These are phyloP conservation scores for Xylaria sp. DNA, from an alignment of 2,329 filamentous ascomycete species.

Conservation along the genomic window DNA sequence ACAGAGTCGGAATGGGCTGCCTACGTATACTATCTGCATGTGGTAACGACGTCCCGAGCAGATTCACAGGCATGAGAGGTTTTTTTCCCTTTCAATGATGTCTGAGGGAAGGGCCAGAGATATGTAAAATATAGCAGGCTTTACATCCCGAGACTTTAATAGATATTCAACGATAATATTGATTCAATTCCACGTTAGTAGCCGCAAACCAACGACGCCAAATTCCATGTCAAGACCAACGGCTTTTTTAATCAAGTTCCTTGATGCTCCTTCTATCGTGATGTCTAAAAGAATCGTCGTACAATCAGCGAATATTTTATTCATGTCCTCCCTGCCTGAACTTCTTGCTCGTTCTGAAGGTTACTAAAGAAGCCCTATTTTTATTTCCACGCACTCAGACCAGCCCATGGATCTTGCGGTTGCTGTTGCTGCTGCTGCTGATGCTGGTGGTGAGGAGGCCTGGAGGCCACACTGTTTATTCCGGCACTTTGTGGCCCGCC, in stretches of 20 bases:
- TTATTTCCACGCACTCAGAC: constrained; percentile 63
- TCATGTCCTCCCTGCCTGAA: not conserved
- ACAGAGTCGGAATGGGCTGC: not conserved
- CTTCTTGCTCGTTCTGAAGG: not conserved
- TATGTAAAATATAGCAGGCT: not conserved
- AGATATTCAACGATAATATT: constrained; percentile 10
- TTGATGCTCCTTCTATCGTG: constrained; percentile 16
- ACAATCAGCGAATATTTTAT: constrained; percentile 15
- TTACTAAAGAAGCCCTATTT: not conserved
- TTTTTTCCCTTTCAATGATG: not conserved
- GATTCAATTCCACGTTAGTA: not conserved
- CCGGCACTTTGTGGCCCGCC: constrained; percentile 36
- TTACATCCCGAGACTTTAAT: not conserved
- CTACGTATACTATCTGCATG: not conserved
- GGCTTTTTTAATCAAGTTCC: constrained; percentile 5
- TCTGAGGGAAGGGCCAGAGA: not conserved
- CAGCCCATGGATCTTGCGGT: constrained; percentile 62
- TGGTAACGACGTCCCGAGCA: not conserved
- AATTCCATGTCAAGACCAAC: constrained; percentile 12
- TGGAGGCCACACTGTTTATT: constrained; percentile 44
- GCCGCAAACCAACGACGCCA: constrained; percentile 2
- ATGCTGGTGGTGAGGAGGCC: constrained; percentile 54
- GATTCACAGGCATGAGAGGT: not conserved
- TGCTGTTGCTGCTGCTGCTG: constrained; percentile 48
- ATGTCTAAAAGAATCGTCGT: constrained; percentile 15